Conservation (phyloP, 2,329 filamentous ascomycete species). For the Colletotrichum gigasporum region DNA sequence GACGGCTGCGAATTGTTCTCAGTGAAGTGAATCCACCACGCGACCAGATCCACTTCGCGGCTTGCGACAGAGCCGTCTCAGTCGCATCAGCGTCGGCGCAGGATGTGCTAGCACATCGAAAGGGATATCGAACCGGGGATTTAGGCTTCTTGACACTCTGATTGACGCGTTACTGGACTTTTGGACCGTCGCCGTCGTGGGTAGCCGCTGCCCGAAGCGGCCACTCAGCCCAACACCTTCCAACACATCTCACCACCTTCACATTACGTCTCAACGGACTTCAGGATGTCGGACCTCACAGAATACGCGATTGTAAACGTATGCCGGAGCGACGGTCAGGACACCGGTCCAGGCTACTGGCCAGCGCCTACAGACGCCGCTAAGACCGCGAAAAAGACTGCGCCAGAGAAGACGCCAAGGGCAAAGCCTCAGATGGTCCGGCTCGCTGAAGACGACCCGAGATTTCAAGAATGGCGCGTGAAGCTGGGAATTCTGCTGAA, state of each 20-base stretch:
- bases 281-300: slow-evolving; percentile 18
- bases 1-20: not conserved
- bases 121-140: not conserved
- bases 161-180: not conserved
- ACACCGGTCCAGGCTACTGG: slow-evolving; percentile 56
- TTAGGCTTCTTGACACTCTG: not conserved
- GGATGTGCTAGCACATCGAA: slow-evolving; percentile 14
- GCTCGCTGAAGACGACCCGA: slow-evolving; percentile 52
- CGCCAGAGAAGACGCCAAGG: slow-evolving; percentile 46
- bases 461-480: slow-evolving; percentile 55
- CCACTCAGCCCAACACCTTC: not conserved
- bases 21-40: slow-evolving; percentile 10
- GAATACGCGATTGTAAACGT: slow-evolving; percentile 43
- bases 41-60: slow-evolving; percentile 19
- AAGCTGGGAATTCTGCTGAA: slow-evolving; percentile 57
- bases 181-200: not conserved
- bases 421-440: slow-evolving; percentile 54
- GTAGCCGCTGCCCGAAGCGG: not conserved
- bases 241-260: not conserved
- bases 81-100: slow-evolving; percentile 1
- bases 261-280: not conserved
- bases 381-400: slow-evolving; percentile 49
- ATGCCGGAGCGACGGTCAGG: slow-evolving; percentile 55
- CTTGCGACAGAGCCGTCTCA: slow-evolving; percentile 8
- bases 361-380: slow-evolving; percentile 39